Base-by-base conservation (phyloP, 495 filamentous ascomycete genomes). In the Aspergillus baeticus region DNA sequence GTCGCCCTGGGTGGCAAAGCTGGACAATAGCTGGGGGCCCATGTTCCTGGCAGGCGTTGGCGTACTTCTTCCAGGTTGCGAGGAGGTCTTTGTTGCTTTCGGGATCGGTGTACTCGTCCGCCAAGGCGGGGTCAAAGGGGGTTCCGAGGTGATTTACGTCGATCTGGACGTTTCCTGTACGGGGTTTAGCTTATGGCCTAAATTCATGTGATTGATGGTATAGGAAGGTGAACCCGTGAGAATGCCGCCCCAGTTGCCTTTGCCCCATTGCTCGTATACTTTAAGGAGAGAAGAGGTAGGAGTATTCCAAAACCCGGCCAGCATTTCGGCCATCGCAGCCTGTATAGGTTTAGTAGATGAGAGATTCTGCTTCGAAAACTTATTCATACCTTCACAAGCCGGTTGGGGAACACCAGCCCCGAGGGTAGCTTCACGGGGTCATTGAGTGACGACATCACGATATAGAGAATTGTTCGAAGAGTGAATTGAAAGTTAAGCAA, bases 1-100 rank as follows among this genome's bases (percentile, higher is more conserved):
- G 84, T 0, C 83, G 74, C 2, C 83, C 83, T 0, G 83, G 80
- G 51, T 87, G 84, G 61, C 74, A 78, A 51, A 86, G 61, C 57
- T 87, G 83, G 2, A 83, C 73, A 26, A 87, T 69, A 10, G 71
- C 59, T 0, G 81, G 77, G 2, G 81, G 76, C 21, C 73, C 76
- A 41, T 76, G 63, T 17, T 72, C 64, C 53, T 82, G 75, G 58
- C 63, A 67, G 36, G 76, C 63, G 8, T 65, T 51, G 10, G 81
- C 81, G 62, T 77, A 84, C 38, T 69, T 65, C 47, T 69, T 74
- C 74, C 77, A 84, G 26, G 64, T 55, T 0, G 63, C 60, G 39
- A 79, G 33, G 0, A 75, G 62, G 23, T 60, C 54, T 11, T 60
- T 57, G 44, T 68, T 63, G 2, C 54, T 55, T n/a, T 72, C 60